Evolutionary conservation across 2,329 filamentous ascomycete genomes (phyloP), one percentile per base, ranked within the genome.

Genomic region (Apiospora marii): DNA sequence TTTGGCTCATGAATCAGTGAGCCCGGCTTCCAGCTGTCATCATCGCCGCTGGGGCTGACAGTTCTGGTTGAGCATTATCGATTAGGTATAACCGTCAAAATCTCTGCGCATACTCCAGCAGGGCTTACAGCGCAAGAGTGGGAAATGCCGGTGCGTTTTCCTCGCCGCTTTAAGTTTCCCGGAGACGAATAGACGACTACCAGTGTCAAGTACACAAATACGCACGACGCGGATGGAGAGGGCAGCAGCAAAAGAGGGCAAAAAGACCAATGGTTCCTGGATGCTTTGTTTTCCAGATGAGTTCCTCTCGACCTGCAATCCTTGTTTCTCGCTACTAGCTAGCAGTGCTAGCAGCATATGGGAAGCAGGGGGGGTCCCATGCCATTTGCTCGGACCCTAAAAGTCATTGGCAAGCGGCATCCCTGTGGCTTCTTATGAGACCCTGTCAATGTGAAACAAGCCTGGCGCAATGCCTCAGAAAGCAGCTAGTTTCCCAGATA

Each of bases 391-490:
- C 68, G 68, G 68, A 70, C 68, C 34, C 68, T 69, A 41, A 70
- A 53, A 51, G 68, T 44, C 67, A 58, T 70, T 70, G 68, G 68
- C 68, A 44, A 51, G 46, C 49, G 19, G 34, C 68, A 76, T 73
- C 74, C 76, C 75, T 77, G 76, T 73, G 75, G 75, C 71, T 76
- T 72, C 77, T 74, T 75, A 73, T 75, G 73, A 73, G 74, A 74
- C 75, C 80, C 81, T 81, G 79, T 82, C 68, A 79, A 82, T 77
- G 74, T 87, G 86, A 87, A 87, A 87, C 86, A 78, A 79, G 82
- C 82, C 84, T 86, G 85, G 83, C 79, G 84, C 84, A 84, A 72
- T 85, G 84, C 85, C 81, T 87, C 84, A 86, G 84, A 84, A 82
- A 80, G 80, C 46, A 81, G 76, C 79, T 82, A 79, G 79, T 48